Evolutionary conservation across 2,329 filamentous ascomycete species (phyloP).

Genomic region (Pleomassaria siparia): DNA sequence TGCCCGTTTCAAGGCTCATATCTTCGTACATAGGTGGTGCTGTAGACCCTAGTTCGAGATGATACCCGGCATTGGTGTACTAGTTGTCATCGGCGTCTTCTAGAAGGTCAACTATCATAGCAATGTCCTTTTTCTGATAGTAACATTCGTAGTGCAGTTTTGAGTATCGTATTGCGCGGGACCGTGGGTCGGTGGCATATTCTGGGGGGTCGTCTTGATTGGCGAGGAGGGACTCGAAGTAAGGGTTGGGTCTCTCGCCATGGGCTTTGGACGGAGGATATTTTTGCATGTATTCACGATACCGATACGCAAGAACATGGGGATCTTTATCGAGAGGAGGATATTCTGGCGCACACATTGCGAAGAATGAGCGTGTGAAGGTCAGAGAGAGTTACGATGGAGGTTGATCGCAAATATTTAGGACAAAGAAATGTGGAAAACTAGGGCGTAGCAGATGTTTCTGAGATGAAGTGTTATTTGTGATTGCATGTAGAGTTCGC

Average conservation of each 20-base stretch:
- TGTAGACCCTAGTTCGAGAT: not conserved
- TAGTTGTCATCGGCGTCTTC: slow-evolving; percentile 1
- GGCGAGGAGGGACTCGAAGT: slow-evolving; percentile 25
- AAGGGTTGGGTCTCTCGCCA: slow-evolving; percentile 16
- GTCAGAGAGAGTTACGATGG: too few species aligned
- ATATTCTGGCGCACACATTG: not conserved
- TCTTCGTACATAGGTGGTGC: not conserved
- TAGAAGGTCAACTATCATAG: slow-evolving; percentile 20
- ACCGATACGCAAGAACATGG: slow-evolving; percentile 23
- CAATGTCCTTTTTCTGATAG: slow-evolving; percentile 20
- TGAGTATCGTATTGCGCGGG: slow-evolving; percentile 23
- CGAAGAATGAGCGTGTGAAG: not conserved
- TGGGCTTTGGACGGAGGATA: slow-evolving; percentile 8
- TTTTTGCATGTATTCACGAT: slow-evolving; percentile 21
- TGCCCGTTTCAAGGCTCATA: not conserved
- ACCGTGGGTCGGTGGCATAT: slow-evolving; percentile 17
- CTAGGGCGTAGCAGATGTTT: too few species aligned
- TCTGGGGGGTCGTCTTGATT: slow-evolving; percentile 20
- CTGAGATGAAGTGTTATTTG: too few species aligned
- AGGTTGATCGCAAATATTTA: not conserved
- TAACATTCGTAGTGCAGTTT: slow-evolving; percentile 25
- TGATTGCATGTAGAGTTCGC: too few species aligned
- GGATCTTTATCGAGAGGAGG: slow-evolving; percentile 9
- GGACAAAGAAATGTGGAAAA: not conserved
- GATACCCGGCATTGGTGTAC: too few species aligned